Conservation (phyloP, 2,329 filamentous ascomycete genomes). For the Pseudogymnoascus sp. region DNA sequence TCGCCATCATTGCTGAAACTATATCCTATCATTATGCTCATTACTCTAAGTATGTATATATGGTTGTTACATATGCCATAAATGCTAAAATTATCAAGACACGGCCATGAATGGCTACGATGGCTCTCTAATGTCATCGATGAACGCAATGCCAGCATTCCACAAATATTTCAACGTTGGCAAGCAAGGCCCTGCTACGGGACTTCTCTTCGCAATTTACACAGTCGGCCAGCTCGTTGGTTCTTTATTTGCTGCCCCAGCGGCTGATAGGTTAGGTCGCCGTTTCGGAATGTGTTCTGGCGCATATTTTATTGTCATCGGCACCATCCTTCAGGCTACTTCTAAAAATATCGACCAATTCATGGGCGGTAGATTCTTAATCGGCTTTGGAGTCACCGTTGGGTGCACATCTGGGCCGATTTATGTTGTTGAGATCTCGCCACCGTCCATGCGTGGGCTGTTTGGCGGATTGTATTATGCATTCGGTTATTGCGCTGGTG, state of each 20-base stretch:
- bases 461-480: slow-evolving; percentile 24
- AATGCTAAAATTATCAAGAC: neutral
- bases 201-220: slow-evolving; percentile 12
- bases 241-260: slow-evolving; percentile 14
- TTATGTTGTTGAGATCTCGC: slow-evolving; percentile 25
- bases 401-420: slow-evolving; percentile 21
- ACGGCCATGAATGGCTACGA: neutral
- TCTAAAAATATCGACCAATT: slow-evolving; percentile 18
- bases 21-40: neutral
- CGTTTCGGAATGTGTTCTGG: slow-evolving; percentile 21
- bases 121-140: slow-evolving; percentile 40
- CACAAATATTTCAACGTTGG: slow-evolving; percentile 20
- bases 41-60: neutral
- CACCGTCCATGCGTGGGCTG: slow-evolving; percentile 24
- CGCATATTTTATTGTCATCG: slow-evolving; percentile 22
- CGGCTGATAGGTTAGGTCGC: slow-evolving; percentile 23
- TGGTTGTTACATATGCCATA: neutral
- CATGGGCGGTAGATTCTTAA: slow-evolving; percentile 19
- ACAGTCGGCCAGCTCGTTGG: slow-evolving; percentile 20
- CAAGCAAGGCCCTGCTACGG: neutral
- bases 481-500: slow-evolving; percentile 18
- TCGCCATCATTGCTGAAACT: neutral
- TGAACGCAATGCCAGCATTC: slow-evolving; percentile 43
- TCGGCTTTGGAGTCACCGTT: slow-evolving; percentile 22
- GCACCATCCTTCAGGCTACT: slow-evolving; percentile 22